Conservation (phyloP, 2,329 filamentous ascomycete species). For the Cyphellophora europaea region DNA sequence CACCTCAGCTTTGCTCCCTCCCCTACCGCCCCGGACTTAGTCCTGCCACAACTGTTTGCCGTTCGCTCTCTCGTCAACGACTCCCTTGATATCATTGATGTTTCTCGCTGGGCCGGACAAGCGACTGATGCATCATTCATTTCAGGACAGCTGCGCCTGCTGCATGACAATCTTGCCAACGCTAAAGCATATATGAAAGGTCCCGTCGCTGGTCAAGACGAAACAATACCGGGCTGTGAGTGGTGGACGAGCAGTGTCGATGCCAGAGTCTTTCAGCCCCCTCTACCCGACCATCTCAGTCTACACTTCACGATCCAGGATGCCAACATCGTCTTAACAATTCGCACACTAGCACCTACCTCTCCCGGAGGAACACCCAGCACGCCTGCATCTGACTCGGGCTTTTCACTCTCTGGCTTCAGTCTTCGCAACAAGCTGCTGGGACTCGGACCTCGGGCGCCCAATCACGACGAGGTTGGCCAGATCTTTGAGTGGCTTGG, state of each 20-base stretch:
- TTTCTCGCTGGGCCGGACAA: slow-evolving; percentile 65
- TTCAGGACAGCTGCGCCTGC: slow-evolving; percentile 47
- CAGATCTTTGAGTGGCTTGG: slow-evolving; percentile 58
- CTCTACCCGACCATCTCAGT: slow-evolving; percentile 59
- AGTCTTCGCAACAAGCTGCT: slow-evolving; percentile 49
- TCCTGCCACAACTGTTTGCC: slow-evolving; percentile 60
- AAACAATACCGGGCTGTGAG: slow-evolving; percentile 30
- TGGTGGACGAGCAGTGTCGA: slow-evolving; percentile 49
- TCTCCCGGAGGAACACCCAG: slow-evolving; percentile 45
- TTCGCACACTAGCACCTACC: slow-evolving; percentile 61
- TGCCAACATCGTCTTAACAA: slow-evolving; percentile 57
- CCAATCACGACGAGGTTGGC: slow-evolving; percentile 73
- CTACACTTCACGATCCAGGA: slow-evolving; percentile 63
- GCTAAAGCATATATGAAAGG: slow-evolving; percentile 52
- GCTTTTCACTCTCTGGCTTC: slow-evolving; percentile 51
- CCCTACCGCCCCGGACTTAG: slow-evolving; percentile 47
- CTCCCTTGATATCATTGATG: slow-evolving; percentile 71
- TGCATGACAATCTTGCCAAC: slow-evolving; percentile 51
- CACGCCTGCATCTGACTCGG: slow-evolving; percentile 54
- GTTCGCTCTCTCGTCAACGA: slow-evolving; percentile 72
- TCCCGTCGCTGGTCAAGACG: slow-evolving; percentile 8
- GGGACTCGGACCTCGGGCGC: slow-evolving; percentile 32
- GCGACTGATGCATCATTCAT: slow-evolving; percentile 49
- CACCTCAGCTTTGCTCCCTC: slow-evolving; percentile 43
- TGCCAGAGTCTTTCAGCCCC: slow-evolving; percentile 56